Base-by-base conservation (phyloP, 2,329 filamentous ascomycete species). In the Piedraia hortae region DNA sequence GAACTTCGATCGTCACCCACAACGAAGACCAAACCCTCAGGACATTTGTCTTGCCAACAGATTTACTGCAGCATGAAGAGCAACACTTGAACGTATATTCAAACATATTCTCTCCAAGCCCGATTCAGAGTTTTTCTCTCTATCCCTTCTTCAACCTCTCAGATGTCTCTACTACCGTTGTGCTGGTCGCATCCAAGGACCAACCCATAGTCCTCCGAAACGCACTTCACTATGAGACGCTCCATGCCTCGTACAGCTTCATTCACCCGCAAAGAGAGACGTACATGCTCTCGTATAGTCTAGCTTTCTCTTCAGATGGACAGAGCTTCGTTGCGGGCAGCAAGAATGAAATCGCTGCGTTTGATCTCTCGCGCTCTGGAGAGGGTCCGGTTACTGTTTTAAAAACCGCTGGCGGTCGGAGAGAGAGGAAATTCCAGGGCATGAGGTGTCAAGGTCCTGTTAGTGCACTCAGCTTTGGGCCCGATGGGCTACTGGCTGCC, bases 181-280 rank as follows among this genome's bases (percentile, higher is more conserved):
- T 62, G 6, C 47, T 68, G 1, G 46, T 53, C 12, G 56, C 57
- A 16, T 41, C 50, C 4, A 43, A 50, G 13, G 53, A 62, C 27
- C 52, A 57, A 20, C 62, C 62, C 4, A 54, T 68, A 24, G 50
- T 50, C 6, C 43, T 68, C 8, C 43, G 50, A 26, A 66, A 63
- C 21, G 54, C 54, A 2, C 39, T 66, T 10, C 47, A 50, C 24
- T 48, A 53, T 18, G 37, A 23, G 10, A 24, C 40, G 4, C 38
- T 44, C 1, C 33, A 59, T 14, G 53, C 53, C 3, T 51, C 46
- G 7, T 69, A 67, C 37, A 56, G 54, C 3, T 43, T 62, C 18
- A 42, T 63, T 22, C 48, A 56, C 26, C 43, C 48, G 4, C 52
- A 47, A 11, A 66, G 57, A 2, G 63, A 69, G 41, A 51, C 46